Evolutionary conservation across 164 flowering plant species (phyloP), one percentile per base, ranked within the genome.

Genomic region (Taxillus chinensis): DNA sequence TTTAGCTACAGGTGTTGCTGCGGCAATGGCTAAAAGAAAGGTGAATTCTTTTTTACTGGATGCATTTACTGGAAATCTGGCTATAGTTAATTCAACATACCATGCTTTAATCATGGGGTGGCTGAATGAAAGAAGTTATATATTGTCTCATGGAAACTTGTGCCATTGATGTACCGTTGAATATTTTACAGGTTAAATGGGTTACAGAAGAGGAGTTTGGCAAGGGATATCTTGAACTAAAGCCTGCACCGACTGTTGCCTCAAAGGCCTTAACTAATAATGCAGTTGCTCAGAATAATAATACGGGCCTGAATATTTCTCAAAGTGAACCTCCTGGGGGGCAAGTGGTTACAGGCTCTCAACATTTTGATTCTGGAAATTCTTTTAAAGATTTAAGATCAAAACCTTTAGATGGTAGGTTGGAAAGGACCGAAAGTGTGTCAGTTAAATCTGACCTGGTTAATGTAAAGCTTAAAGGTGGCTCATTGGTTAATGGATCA

Each of bases 191-290:
- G 27, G 27, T 27, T 57, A 83, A 89, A 45, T 95, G 99, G 99
- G 90, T 91, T 67, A 81, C 95, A 8, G 99, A 95, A 68, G 99
- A 95, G 65, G 99, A 95, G 71, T 95, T 95, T 80, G 78, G 96
- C 65, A 95, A 86, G 96, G 99, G 99, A 12, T 75, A 75, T 74
- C 75, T 87, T 74, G 96, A 91, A 42, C 46, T 87, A 57, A 95
- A 91, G 82, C 84, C 96, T 57, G 79, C 84, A 49, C 74, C 82
- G 60, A 61, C 85, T 27, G 69, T 76, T 73, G 80, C 87, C 59
- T 60, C 86, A 9, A 91, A 85, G 70, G 65, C 90, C 70, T 66
- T 73, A 45, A 64, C 77, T 57, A 68, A 73, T 57, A 74, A 64
- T 71, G 58, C 59, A 41, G 68, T 60, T 54, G 41, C 81, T 61